Percentiles rank a stretch among this genome's conserved stretches.
phyloP scores from a whole-genome alignment of 2,329 filamentous ascomycete species.

The Cryphonectria japonica region DNA sequence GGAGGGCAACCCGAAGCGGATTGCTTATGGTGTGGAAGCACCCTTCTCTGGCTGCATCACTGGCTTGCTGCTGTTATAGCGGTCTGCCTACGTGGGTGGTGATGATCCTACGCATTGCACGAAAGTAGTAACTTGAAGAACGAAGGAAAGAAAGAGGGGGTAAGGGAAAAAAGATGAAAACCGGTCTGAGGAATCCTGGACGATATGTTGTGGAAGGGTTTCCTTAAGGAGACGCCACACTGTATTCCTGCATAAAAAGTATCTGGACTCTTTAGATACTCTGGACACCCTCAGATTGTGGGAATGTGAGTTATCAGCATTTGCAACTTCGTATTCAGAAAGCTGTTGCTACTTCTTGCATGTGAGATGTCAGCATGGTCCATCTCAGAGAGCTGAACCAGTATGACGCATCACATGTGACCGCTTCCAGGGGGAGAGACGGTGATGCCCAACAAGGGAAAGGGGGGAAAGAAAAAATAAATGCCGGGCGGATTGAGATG shows the following conservation, averaged over 20 bases:
- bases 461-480: neutral
- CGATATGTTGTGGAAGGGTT: slow-evolving; percentile 7
- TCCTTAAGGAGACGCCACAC: neutral
- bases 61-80: slow-evolving; percentile 17
- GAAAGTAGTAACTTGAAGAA: no score
- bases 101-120: neutral
- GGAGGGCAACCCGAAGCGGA: slow-evolving; percentile 5
- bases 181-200: neutral
- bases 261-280: neutral
- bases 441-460: neutral
- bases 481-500: neutral
- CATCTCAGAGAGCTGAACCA: neutral
- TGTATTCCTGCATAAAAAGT: neutral
- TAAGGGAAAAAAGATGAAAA: neutral
- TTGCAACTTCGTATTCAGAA: slow-evolving; percentile 11
- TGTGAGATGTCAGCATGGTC: slow-evolving; percentile 13
- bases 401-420: slow-evolving; percentile 19
- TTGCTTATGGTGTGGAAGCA: slow-evolving; percentile 18
- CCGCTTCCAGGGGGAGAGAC: slow-evolving; percentile 2
- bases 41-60: slow-evolving; percentile 14
- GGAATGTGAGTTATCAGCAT: slow-evolving; percentile 7
- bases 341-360: slow-evolving; percentile 1
- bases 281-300: neutral
- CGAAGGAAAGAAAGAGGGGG: no score
- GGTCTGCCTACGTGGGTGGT: slow-evolving; percentile 4